Conservation (phyloP, 2,329 filamentous ascomycete genomes). For the Pseudogymnoascus sp. region DNA sequence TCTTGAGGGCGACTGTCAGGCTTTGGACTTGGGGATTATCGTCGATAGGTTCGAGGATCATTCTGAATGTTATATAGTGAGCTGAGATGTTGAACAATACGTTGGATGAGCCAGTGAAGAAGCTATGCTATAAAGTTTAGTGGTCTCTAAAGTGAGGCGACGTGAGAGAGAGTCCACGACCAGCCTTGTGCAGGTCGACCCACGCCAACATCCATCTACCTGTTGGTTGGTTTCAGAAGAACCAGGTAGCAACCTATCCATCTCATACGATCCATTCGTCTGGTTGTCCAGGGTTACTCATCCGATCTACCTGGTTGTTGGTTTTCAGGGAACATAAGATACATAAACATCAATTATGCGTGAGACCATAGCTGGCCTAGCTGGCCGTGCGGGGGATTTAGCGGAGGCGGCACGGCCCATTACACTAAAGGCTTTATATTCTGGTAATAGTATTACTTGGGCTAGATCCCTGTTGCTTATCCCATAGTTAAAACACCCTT, state of each 20-base stretch:
- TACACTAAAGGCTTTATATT: not conserved
- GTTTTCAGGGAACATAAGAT: not conserved
- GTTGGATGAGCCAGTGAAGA: not conserved
- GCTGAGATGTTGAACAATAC: not conserved
- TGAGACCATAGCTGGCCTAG: not conserved
- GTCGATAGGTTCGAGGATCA: not conserved
- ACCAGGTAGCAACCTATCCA: not conserved
- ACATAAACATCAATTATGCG: not conserved
- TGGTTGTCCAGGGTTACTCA: not conserved
- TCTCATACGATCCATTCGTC: not conserved
- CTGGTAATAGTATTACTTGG: not conserved
- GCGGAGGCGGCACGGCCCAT: not conserved
- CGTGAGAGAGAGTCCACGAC: not conserved
- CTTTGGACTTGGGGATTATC: conserved; percentile 19
- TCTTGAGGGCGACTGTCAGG: conserved; percentile 24
- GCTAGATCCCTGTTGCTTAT: not conserved
- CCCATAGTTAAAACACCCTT: not conserved
- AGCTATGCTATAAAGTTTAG: not conserved
- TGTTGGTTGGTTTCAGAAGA: not conserved
- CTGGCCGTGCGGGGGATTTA: not conserved
- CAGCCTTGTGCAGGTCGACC: not conserved
- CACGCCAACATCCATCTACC: not conserved
- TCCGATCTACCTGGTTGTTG: not conserved
- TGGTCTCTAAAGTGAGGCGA: not conserved
- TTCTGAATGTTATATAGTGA: not conserved